Evolutionary conservation across 371 early-diverging fungal genomes (phyloP).

Genomic region (Haplosporangium sp.): DNA sequence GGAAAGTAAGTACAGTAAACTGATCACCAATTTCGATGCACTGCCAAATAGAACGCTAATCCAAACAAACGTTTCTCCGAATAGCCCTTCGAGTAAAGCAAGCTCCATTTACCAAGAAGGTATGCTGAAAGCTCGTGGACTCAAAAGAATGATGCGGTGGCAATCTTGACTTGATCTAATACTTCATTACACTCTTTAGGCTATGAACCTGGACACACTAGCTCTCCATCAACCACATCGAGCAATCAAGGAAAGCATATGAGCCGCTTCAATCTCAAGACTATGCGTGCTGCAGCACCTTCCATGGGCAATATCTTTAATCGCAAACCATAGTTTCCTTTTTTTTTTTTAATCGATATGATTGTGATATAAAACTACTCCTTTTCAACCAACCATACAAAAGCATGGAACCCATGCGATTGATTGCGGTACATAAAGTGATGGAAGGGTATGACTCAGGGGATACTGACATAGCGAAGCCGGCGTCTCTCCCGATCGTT

Average conservation of each 20-base stretch:
- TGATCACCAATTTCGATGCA: background rate
- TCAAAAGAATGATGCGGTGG: background rate
- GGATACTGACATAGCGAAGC: constrained; percentile 1
- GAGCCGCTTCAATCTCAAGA: constrained; percentile 47
- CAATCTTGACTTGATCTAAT: background rate
- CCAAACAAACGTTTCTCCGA: background rate
- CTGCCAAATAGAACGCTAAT: no score
- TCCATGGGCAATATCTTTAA: constrained; percentile 41
- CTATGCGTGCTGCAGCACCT: constrained; percentile 43
- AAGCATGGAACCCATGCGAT: background rate
- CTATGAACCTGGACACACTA: constrained; percentile 5
- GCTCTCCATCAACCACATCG: constrained; percentile 2
- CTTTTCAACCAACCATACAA: background rate
- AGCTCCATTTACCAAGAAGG: constrained; percentile 33
- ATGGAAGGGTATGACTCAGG: background rate
- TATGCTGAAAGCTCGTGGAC: constrained; percentile 3
- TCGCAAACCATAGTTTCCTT: constrained; percentile 21
- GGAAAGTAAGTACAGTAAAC: constrained; percentile 18
- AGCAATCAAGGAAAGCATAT: constrained; percentile 16
- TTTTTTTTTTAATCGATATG: background rate
- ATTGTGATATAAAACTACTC: background rate
- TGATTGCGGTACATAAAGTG: background rate
- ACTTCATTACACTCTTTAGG: background rate
- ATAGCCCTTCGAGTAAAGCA: constrained; percentile 20
- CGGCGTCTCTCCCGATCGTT: constrained; percentile 11